A percentile compares a stretch with the other conserved stretches of the same genome.
Conservation (phyloP, 176 grass and related monocot species). For the Raddia distichophylla region DNA sequence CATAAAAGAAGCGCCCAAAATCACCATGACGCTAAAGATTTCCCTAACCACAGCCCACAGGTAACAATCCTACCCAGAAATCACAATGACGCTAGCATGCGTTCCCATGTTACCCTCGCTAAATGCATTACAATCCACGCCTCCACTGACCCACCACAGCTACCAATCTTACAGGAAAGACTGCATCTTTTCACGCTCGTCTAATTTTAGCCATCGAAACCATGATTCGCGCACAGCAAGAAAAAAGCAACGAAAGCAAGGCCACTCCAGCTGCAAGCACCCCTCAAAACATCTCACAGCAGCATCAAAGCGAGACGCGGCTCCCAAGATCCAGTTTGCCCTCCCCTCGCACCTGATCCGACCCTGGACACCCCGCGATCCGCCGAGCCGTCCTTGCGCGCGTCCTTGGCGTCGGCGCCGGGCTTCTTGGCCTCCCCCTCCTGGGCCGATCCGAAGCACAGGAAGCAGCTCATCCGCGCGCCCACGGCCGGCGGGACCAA, state of each 20-base stretch:
- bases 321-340: slow-evolving; percentile 39
- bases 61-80: not conserved
- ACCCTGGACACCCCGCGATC: slow-evolving; percentile 43
- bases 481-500: not conserved
- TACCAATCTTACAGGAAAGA: not conserved
- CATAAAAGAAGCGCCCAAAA: not conserved
- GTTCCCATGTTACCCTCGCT: not conserved
- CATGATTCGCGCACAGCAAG: not conserved
- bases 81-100: not conserved
- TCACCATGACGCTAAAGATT: not conserved
- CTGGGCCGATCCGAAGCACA: slow-evolving; percentile 72
- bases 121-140: not conserved
- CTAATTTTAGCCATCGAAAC: not conserved
- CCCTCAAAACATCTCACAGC: not conserved
- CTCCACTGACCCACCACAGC: not conserved
- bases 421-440: slow-evolving; percentile 48
- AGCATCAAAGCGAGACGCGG: not conserved
- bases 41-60: not conserved
- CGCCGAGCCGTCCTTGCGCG: slow-evolving; percentile 49
- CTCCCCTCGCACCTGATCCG: slow-evolving; percentile 62
- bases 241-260: not conserved
- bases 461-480: slow-evolving; percentile 76
- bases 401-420: slow-evolving; percentile 35
- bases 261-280: not conserved
- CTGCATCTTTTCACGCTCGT: not conserved